Base-by-base conservation (phyloP, 2,329 filamentous ascomycete genomes). In the Hymenoscyphus fraxineus region DNA sequence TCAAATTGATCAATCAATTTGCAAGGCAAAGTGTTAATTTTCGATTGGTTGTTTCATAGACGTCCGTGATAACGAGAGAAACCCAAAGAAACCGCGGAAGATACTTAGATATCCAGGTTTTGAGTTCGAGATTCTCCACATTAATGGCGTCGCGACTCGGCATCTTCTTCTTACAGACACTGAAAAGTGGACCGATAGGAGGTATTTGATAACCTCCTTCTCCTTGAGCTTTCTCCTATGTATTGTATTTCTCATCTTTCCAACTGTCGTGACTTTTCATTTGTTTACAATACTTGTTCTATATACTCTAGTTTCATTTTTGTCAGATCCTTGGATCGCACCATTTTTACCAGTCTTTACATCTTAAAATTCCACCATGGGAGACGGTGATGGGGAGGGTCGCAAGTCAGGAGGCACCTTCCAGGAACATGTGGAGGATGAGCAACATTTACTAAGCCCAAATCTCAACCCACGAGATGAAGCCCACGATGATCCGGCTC, bases 401-500 rank as follows among this genome's bases (percentile, higher is more conserved):
- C 19, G 27, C 27, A 22, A 6, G 44, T 19, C 44, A 16, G 44
- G 44, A 51, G 44, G 44, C 5, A 10, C 44, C 9, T n/a, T 22
- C 19, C n/a, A 51, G 22, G n/a, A 51, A 22, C 44, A 51, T 12
- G 22, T 51, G 44, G 44, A 19, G 13, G 44, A 51, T 19, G 44
- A 51, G 9, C 44, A 51, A 51, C 44, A 51, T 51, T 22, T 51
- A 10, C 56, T 58, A 60, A 62, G 56, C 58, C 27, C 51, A 57
- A 66, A 32, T 40, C 55, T 51, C 57, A n/a, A 57, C 64, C 44
- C 44, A 22, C 44, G 12, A 51, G n/a, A 51, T 51, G 56, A 40
- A 19, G 56, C 16, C n/a, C 32, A 58, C 35, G 19, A 58, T 32
- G 15, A 35, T 39, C 19, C 15, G 38, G 56, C 15, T n/a, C 56